Conservation (phyloP, 768 basidiomycete species). For the Agrocybe pediades region DNA sequence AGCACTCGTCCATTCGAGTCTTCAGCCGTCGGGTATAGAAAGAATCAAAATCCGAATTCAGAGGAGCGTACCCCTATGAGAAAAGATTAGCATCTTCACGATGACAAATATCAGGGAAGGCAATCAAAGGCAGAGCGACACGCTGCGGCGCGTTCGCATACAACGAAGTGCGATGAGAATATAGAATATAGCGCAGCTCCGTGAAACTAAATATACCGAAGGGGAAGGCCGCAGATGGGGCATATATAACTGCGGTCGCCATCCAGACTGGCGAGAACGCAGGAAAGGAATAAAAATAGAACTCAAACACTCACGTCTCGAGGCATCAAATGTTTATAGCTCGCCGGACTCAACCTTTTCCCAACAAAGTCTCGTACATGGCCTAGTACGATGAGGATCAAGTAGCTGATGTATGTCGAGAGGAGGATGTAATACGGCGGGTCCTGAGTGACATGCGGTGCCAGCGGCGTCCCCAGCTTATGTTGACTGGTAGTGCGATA, state of each 20-base stretch:
- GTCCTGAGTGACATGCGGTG: constrained; percentile 68
- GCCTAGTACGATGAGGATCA: constrained; percentile 88
- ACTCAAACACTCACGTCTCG: constrained; percentile 63
- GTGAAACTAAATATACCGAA: neutral
- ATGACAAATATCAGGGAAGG: constrained; percentile 6
- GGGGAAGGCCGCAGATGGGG: neutral
- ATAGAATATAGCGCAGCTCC: neutral
- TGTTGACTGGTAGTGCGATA: constrained; percentile 74
- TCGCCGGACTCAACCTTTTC: constrained; percentile 69
- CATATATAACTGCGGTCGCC: constrained; percentile 4
- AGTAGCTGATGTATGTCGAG: constrained; percentile 91
- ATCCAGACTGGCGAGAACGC: constrained; percentile 1
- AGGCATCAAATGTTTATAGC: constrained; percentile 83
- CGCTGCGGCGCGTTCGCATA: too few species aligned
- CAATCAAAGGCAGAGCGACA: neutral
- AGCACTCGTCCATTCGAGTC: constrained; percentile 92
- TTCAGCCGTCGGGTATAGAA: constrained; percentile 98
- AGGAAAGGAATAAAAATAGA: constrained; percentile 2
- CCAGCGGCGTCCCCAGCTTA: constrained; percentile 48
- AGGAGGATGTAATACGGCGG: constrained; percentile 93
- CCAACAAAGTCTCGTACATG: constrained; percentile 96
- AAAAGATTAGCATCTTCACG: constrained; percentile 7
- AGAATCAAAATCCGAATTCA: constrained; percentile 98
- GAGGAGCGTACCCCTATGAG: constrained; percentile 87
- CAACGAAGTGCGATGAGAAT: too few species aligned